Evolutionary conservation across 495 filamentous ascomycete genomes (phyloP).

Genomic region (Acidiella bohemica): DNA sequence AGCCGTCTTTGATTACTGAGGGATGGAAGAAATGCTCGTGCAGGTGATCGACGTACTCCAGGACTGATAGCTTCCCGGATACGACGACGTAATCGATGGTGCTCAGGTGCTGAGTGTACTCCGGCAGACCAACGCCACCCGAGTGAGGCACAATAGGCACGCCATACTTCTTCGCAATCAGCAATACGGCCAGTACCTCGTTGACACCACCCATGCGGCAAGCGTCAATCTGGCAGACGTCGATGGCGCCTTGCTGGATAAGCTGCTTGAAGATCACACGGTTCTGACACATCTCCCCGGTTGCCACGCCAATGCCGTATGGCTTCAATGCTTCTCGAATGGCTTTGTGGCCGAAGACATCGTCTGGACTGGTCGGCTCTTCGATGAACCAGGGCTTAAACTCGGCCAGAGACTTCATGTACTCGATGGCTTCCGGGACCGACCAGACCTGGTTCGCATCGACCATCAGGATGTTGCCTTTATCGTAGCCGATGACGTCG

Average conservation of each 20-base stretch:
- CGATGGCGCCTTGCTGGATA: conserved; percentile 62
- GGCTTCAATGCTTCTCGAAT: conserved; percentile 66
- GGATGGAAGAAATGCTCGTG: conserved; percentile 90
- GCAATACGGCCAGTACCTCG: conserved; percentile 79
- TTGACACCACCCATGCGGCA: conserved; percentile 87
- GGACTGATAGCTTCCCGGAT: conserved; percentile 60
- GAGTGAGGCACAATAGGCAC: conserved; percentile 81
- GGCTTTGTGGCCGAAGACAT: conserved; percentile 77
- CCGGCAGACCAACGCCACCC: conserved; percentile 80
- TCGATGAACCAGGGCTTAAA: conserved; percentile 97
- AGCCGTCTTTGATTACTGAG: conserved; percentile 65
- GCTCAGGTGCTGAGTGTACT: conserved; percentile 87
- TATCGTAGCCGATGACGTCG: conserved; percentile 72
- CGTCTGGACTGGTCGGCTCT: conserved; percentile 89
- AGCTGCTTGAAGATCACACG: conserved; percentile 90
- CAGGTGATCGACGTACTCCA: conserved; percentile 88
- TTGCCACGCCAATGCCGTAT: conserved; percentile 71
- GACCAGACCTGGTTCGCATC: conserved; percentile 95
- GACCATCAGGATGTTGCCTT: conserved; percentile 82
- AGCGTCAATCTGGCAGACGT: conserved; percentile 82
- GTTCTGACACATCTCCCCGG: conserved; percentile 96
- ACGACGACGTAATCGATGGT: conserved; percentile 92
- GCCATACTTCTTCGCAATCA: conserved; percentile 75
- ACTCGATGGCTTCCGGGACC: conserved; percentile 77
- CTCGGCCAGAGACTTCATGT: conserved; percentile 69